phyloP scores from a whole-genome alignment of 1,284 basidiomycete species.

The Wallemia hederae region DNA sequence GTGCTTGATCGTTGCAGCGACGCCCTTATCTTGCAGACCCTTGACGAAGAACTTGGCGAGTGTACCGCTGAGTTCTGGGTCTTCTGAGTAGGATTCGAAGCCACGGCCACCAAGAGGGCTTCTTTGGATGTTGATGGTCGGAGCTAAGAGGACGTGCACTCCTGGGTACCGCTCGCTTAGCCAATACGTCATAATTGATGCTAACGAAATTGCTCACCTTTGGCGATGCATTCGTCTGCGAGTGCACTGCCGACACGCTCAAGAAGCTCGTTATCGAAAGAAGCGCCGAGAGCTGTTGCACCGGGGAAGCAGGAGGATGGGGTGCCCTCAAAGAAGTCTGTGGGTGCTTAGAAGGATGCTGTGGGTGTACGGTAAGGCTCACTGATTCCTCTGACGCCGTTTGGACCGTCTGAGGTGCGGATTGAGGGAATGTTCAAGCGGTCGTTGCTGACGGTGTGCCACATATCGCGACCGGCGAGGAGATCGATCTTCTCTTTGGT shows the following conservation, averaged over 20 bases:
- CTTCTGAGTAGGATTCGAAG: conserved; percentile 39
- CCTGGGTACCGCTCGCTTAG: background rate
- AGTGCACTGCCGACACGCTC: conserved; percentile 29
- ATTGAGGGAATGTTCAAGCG: conserved; percentile 28
- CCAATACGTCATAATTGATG: background rate
- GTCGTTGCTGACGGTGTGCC: conserved; percentile 27
- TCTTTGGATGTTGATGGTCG: conserved; percentile 37
- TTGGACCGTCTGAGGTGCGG: conserved; percentile 11
- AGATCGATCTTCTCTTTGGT: background rate
- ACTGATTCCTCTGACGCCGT: conserved; percentile 9
- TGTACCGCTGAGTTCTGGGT: conserved; percentile 23
- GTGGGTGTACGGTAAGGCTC: background rate
- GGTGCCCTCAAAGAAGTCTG: conserved; percentile 2
- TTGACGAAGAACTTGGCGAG: conserved; percentile 33
- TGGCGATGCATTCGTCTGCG: conserved; percentile 36
- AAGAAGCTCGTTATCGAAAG: conserved; percentile 23
- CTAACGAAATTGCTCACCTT: conserved; percentile 27
- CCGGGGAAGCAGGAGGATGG: conserved; percentile 8
- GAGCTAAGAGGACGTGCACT: background rate
- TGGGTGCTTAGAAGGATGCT: background rate
- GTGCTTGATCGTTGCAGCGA: conserved; percentile 27
- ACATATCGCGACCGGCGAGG: background rate
- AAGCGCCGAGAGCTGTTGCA: conserved; percentile 9
- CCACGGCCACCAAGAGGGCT: conserved; percentile 16
- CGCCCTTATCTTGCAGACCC: conserved; percentile 31